These are phyloP conservation scores for Mrakia blollopis DNA, from an alignment of 768 basidiomycete species.

Conservation along the genomic window DNA sequence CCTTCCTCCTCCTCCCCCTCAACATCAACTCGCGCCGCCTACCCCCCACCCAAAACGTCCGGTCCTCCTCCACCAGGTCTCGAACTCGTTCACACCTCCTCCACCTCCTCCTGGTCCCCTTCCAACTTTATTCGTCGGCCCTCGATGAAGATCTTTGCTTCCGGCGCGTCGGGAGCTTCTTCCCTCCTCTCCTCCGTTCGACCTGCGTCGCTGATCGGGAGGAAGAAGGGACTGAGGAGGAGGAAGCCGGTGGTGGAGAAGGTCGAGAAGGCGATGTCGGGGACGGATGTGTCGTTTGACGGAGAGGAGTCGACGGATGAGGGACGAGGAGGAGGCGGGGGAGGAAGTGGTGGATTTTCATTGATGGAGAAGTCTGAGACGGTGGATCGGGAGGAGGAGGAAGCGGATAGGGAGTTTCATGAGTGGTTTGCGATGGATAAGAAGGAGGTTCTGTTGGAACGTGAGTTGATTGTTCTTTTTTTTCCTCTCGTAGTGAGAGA, in stretches of 20 bases:
- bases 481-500: not conserved
- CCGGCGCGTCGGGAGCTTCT: not conserved
- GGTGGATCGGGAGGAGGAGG: constrained; percentile 37
- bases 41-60: not conserved
- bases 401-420: constrained; percentile 72
- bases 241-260: not conserved
- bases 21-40: not conserved
- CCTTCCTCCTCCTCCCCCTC: not conserved
- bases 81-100: not conserved
- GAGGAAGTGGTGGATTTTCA: constrained; percentile 55
- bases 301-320: constrained; percentile 10
- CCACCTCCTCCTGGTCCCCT: constrained; percentile 13
- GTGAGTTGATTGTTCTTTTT: constrained; percentile 52
- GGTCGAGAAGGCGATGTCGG: not conserved
- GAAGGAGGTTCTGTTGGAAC: constrained; percentile 77
- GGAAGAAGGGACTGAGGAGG: not conserved
- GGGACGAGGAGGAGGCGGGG: not conserved
- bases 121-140: constrained; percentile 11
- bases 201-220: not conserved
- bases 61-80: not conserved
- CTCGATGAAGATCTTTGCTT: not conserved
- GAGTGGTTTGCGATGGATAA: constrained; percentile 79
- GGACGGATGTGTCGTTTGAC: constrained; percentile 9
- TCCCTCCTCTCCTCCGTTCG: not conserved
- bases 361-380: constrained; percentile 70